These are phyloP conservation scores for Penicillium sp. DNA, from an alignment of 2,329 filamentous ascomycete genomes.

Conservation along the genomic window DNA sequence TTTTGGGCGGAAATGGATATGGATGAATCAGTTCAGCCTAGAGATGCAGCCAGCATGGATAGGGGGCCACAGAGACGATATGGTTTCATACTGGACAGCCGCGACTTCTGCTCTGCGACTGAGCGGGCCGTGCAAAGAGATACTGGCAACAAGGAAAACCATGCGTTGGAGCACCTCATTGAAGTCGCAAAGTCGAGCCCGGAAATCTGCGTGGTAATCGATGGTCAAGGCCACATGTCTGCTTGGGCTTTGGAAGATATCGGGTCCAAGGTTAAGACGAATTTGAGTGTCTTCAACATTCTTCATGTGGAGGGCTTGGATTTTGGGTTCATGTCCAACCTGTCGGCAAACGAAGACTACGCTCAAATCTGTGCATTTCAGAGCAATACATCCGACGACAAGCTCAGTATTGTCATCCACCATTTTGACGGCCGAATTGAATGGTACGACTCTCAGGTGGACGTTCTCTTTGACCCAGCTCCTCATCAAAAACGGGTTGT, in stretches of 20 bases:
- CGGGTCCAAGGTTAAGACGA: constrained; percentile 64
- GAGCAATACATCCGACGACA: constrained; percentile 58
- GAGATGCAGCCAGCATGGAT: constrained; percentile 41
- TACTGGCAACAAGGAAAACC: constrained; percentile 60
- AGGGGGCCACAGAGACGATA: constrained; percentile 54
- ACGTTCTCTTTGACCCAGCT: constrained; percentile 74
- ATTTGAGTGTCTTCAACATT: constrained; percentile 77
- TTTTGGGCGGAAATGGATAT: constrained; percentile 82
- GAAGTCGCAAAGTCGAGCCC: constrained; percentile 80
- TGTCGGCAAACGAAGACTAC: constrained; percentile 50
- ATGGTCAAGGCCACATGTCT: constrained; percentile 81
- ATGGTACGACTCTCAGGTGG: constrained; percentile 74
- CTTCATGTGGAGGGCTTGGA: constrained; percentile 67
- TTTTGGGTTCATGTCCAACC: constrained; percentile 37
- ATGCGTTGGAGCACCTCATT: constrained; percentile 78
- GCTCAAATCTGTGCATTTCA: constrained; percentile 73
- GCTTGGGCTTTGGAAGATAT: constrained; percentile 91
- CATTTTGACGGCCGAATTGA: constrained; percentile 82
- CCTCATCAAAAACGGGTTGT: constrained; percentile 59
- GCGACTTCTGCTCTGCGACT: constrained; percentile 74
- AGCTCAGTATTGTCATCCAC: constrained; percentile 73
- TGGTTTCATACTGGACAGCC: constrained; percentile 78
- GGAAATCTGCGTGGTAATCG: constrained; percentile 82
- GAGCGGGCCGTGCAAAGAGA: constrained; percentile 69
- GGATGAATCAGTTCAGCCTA: constrained; percentile 63